A percentile compares a stretch with the other conserved stretches of the same genome.
These are phyloP conservation scores for Piper longum DNA, from an alignment of 164 flowering plant genomes.

Conservation along the genomic window DNA sequence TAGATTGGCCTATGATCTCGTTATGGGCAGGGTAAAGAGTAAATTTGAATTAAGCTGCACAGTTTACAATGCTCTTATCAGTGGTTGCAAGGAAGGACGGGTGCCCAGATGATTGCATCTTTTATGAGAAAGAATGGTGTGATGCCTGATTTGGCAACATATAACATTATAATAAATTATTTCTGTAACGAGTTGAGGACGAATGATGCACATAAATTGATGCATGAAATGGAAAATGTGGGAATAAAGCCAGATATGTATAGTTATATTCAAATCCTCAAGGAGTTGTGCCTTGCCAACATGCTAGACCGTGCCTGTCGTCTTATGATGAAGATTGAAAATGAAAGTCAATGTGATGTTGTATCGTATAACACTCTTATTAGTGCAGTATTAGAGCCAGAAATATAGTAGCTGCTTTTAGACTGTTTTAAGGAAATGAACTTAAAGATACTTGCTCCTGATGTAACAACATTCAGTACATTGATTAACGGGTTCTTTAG, in stretches of 20 bases:
- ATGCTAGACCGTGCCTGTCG: slow-evolving; percentile 48
- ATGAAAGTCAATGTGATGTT: slow-evolving; percentile 46
- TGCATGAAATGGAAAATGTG: slow-evolving; percentile 47
- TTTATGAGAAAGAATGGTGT: slow-evolving; percentile 71
- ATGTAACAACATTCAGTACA: slow-evolving; percentile 68
- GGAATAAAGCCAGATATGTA: slow-evolving; percentile 59
- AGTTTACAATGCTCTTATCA: slow-evolving; percentile 66
- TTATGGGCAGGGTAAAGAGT: slow-evolving; percentile 35
- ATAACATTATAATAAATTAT: slow-evolving; percentile 60
- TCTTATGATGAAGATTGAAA: slow-evolving; percentile 58
- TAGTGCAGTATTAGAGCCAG: slow-evolving; percentile 30
- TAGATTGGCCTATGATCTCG: slow-evolving; percentile 87
- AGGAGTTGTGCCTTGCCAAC: slow-evolving; percentile 70
- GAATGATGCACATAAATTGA: slow-evolving; percentile 58
- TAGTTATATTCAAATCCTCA: slow-evolving; percentile 79
- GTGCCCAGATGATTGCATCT: slow-evolving; percentile 52
- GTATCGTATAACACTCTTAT: slow-evolving; percentile 83
- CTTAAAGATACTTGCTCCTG: slow-evolving; percentile 44
- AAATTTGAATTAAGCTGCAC: slow-evolving; percentile 22
- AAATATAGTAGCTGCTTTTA: slow-evolving; percentile 34
- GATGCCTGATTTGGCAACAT: slow-evolving; percentile 70
- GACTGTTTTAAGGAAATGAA: slow-evolving; percentile 63
- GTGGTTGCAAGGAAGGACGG: slow-evolving; percentile 61
- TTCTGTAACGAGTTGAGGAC: slow-evolving; percentile 55
- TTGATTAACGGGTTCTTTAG: slow-evolving; percentile 59